Conservation (phyloP, 176 grass and related monocot genomes). For the Triticum aestivum region DNA sequence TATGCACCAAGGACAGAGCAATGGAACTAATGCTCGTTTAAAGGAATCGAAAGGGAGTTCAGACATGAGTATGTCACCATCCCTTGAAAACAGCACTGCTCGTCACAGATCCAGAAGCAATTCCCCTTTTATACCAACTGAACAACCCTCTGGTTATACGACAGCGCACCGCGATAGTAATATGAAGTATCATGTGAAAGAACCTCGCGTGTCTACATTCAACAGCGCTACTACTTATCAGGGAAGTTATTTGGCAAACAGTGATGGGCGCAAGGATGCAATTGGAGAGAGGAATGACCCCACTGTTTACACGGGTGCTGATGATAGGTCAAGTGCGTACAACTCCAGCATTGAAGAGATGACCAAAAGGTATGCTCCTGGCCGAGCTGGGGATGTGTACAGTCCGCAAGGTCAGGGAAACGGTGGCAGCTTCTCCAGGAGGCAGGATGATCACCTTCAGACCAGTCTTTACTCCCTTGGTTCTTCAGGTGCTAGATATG, state of each 20-base stretch:
- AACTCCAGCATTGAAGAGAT: constrained; percentile 24
- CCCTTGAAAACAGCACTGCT: constrained; percentile 24
- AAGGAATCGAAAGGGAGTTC: constrained; percentile 17
- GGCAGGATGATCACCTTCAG: constrained; percentile 3
- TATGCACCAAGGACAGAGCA: constrained; percentile 24
- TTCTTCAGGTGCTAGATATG: constrained; percentile 6
- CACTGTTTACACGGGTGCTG: neutral
- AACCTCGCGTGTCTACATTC: neutral
- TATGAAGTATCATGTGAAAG: neutral
- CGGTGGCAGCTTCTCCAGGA: constrained; percentile 1
- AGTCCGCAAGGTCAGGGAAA: constrained; percentile 20
- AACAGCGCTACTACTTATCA: neutral
- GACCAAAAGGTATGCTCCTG: neutral
- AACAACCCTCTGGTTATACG: neutral
- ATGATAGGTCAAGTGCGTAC: constrained; percentile 29
- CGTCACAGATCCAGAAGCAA: constrained; percentile 18
- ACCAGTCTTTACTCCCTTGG: constrained; percentile 25
- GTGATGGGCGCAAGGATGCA: neutral
- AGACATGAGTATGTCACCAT: constrained; percentile 62
- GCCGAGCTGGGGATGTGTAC: neutral
- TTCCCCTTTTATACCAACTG: neutral
- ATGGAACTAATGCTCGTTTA: constrained; percentile 19
- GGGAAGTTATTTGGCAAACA: constrained; percentile 16
- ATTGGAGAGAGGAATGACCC: neutral
- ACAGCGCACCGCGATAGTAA: neutral